Evolutionary conservation across 1,284 basidiomycete species (phyloP).

Genomic region (Tilletia horrida): DNA sequence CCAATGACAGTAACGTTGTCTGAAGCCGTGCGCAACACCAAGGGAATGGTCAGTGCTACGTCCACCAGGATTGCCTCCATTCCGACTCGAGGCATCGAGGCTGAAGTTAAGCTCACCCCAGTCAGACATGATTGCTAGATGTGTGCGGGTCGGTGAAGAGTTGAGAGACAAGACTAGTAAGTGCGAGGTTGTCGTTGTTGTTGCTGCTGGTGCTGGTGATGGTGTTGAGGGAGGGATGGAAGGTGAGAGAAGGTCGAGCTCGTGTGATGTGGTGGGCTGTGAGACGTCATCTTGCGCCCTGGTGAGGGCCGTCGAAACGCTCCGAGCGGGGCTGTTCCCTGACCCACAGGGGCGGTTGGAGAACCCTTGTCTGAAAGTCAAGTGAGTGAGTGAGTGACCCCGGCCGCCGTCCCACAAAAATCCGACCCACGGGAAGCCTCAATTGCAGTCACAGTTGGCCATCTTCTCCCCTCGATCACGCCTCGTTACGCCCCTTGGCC

Average conservation of each 20-base stretch:
- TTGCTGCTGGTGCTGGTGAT: background rate
- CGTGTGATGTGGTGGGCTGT: slow-evolving; percentile 3
- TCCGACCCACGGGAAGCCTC: too few species aligned
- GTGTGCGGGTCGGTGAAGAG: background rate
- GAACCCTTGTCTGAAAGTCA: background rate
- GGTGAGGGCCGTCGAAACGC: too few species aligned
- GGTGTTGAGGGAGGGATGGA: background rate
- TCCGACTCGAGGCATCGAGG: background rate
- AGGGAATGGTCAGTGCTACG: background rate
- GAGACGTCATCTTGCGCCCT: background rate
- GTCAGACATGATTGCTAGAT: slow-evolving; percentile 25
- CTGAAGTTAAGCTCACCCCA: slow-evolving; percentile 21
- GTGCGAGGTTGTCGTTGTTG: background rate
- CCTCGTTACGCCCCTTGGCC: too few species aligned
- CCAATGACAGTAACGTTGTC: slow-evolving; percentile 66
- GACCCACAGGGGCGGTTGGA: too few species aligned
- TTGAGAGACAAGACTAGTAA: background rate
- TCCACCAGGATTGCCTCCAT: background rate
- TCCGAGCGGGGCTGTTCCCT: too few species aligned
- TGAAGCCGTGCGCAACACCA: background rate
- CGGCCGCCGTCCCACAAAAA: too few species aligned
- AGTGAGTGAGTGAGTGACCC: background rate
- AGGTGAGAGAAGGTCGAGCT: background rate
- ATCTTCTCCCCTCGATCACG: too few species aligned
- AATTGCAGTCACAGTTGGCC: too few species aligned